Evolutionary conservation across 2,329 filamentous ascomycete genomes (phyloP).

Genomic region (Amauroascus niger): DNA sequence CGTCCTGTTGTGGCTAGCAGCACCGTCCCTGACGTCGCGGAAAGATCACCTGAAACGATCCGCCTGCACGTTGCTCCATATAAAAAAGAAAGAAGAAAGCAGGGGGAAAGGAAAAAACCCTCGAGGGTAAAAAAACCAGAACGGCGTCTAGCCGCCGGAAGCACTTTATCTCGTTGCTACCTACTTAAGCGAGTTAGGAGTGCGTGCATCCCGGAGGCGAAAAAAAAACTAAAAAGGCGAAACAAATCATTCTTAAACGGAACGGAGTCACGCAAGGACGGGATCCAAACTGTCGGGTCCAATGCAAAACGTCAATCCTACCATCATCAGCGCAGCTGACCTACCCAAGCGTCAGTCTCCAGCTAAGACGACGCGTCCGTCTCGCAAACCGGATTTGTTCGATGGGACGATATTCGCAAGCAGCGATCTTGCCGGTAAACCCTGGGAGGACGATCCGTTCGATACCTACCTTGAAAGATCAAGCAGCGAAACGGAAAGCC

Average conservation of each 20-base stretch:
- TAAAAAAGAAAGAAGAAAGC: neutral
- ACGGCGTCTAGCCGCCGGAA: neutral
- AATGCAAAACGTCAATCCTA: slow-evolving; percentile 74
- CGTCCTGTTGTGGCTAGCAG: neutral
- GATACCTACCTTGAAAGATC: slow-evolving; percentile 30
- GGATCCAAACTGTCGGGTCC: slow-evolving; percentile 24
- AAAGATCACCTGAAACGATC: neutral
- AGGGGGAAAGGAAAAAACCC: neutral
- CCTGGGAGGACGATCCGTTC: slow-evolving; percentile 41
- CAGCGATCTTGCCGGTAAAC: neutral
- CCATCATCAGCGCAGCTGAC: slow-evolving; percentile 77
- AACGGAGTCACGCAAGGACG: neutral
- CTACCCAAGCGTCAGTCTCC: slow-evolving; percentile 62
- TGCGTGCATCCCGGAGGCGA: neutral
- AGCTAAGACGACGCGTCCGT: slow-evolving; percentile 33
- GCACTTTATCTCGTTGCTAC: neutral
- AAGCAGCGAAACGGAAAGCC: neutral
- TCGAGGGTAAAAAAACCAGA: no score
- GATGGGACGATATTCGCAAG: slow-evolving; percentile 41
- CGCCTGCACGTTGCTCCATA: neutral
- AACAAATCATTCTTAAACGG: neutral
- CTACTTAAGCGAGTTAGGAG: neutral
- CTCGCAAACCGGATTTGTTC: slow-evolving; percentile 26
- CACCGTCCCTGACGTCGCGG: neutral
- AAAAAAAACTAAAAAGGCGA: neutral